Evolutionary conservation across 2,329 filamentous ascomycete species (phyloP).

Genomic region (Colletotrichum cordylinicola): DNA sequence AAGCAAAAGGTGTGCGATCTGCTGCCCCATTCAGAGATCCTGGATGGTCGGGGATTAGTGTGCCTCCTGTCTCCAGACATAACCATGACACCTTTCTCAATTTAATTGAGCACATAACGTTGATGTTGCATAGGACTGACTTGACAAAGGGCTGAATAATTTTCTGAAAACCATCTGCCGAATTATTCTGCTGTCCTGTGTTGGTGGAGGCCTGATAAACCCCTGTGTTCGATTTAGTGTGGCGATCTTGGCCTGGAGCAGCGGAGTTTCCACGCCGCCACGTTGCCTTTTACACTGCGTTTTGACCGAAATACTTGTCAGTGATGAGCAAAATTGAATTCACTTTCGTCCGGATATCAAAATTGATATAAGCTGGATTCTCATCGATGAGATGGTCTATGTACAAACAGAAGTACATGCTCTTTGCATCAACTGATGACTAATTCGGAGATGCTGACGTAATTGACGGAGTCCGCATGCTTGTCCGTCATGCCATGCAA

Average conservation of each 20-base stretch:
- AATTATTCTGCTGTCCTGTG: not conserved
- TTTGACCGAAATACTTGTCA: not conserved
- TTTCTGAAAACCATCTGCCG: not conserved
- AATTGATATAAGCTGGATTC: not conserved
- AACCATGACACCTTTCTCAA: not conserved
- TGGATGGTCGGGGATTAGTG: not conserved
- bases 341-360: too few relatives aligned
- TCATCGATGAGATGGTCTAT: not conserved
- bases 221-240: not conserved
- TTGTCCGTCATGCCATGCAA: not conserved
- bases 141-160: not conserved
- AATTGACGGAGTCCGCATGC: not conserved
- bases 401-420: not conserved
- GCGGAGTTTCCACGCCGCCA: not conserved
- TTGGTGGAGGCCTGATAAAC: not conserved
- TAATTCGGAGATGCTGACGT: not conserved
- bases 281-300: accelerated
- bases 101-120: not conserved
- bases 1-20: not conserved
- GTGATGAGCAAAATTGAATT: not conserved
- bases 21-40: not conserved
- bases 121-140: accelerated
- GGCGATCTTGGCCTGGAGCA: not conserved
- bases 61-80: not conserved
- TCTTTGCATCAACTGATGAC: not conserved